Evolutionary conservation across 2,329 filamentous ascomycete genomes (phyloP).

Genomic region (Gnomoniopsis smithogilvyi): DNA sequence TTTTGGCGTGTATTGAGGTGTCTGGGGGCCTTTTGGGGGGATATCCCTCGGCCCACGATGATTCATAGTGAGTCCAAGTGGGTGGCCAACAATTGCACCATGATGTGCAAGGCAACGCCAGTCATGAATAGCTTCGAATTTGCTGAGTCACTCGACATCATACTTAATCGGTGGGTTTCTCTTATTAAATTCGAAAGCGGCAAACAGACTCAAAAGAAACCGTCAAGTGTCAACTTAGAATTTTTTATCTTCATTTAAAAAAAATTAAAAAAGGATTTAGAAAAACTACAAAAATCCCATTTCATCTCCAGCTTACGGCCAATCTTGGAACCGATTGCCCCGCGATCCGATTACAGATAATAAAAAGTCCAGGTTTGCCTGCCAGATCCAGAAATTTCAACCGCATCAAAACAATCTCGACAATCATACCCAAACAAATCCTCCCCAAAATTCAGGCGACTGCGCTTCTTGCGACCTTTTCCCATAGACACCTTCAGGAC

Average conservation of each 20-base stretch:
- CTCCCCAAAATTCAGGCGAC: not conserved
- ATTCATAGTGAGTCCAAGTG: constrained; percentile 18
- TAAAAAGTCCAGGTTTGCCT: constrained; percentile 12
- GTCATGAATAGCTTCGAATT: not conserved
- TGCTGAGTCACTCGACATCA: constrained; percentile 12
- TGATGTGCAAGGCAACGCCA: not conserved
- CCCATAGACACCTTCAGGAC: not conserved
- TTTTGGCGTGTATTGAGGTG: not conserved
- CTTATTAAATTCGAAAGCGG: not conserved
- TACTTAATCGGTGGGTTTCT: not conserved
- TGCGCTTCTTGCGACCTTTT: not conserved
- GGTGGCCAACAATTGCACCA: not conserved
- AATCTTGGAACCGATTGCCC: constrained; percentile 7
- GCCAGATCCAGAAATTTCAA: constrained; percentile 16
- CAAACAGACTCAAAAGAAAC: not conserved
- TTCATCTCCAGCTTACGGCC: not conserved
- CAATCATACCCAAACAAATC: constrained; percentile 8
- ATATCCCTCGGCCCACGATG: not conserved
- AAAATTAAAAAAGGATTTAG: too few relatives aligned
- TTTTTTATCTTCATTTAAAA: too few relatives aligned
- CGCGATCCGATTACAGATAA: constrained; percentile 19
- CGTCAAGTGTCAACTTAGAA: not conserved
- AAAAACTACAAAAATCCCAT: not conserved
- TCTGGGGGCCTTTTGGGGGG: not conserved
- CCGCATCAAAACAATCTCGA: constrained; percentile 10